phyloP scores from a whole-genome alignment of 2,329 filamentous ascomycete genomes.

The Clarireedia monteithiana region DNA sequence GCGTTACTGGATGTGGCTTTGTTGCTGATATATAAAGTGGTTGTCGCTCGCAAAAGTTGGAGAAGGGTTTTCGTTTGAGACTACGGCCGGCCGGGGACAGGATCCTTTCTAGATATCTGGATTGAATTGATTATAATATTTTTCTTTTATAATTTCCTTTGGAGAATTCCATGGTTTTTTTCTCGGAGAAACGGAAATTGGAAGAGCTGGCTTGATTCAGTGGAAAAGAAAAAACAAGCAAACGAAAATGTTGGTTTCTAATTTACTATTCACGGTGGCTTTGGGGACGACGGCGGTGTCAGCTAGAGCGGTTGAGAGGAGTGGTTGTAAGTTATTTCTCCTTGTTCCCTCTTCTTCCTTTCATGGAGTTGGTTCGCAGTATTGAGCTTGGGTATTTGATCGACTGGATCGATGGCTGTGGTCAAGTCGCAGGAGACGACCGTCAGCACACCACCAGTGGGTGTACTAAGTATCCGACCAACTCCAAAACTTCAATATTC shows the following conservation, averaged over 20 bases:
- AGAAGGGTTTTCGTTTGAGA: not conserved
- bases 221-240: not conserved
- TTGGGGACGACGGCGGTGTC: not conserved
- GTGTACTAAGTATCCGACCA: too few species aligned
- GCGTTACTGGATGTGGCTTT: not conserved
- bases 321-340: not conserved
- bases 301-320: slow-evolving; percentile 3
- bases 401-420: too few species aligned
- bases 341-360: not conserved
- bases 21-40: not conserved
- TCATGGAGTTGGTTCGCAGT: too few species aligned
- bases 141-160: not conserved
- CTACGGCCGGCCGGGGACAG: slow-evolving; percentile 7
- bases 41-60: not conserved
- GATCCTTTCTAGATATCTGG: not conserved
- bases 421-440: too few species aligned
- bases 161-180: too few species aligned
- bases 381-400: too few species aligned
- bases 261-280: not conserved
- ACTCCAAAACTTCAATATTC: too few species aligned
- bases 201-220: not conserved
- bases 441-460: too few species aligned
- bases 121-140: not conserved
- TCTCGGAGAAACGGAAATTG: too few species aligned
- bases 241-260: slow-evolving; percentile 2